These are phyloP conservation scores for Clarireedia paspali DNA, from an alignment of 2,329 filamentous ascomycete species.

Conservation along the genomic window DNA sequence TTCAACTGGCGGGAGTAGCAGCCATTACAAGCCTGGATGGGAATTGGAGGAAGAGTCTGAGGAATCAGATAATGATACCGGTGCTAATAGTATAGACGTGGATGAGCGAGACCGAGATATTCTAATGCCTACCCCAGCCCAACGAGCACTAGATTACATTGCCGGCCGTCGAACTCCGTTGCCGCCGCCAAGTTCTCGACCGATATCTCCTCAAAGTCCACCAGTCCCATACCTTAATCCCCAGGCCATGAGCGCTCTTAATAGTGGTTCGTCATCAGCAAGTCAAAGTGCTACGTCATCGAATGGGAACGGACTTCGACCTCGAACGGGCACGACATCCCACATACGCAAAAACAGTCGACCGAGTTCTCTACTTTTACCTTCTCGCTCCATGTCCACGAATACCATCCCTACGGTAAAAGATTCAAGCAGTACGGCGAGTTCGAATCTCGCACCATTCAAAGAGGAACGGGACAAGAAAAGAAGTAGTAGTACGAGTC, in stretches of 20 bases:
- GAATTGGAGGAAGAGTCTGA: constrained; percentile 31
- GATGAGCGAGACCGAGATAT: constrained; percentile 14
- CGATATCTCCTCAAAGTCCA: constrained; percentile 19
- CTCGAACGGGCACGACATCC: constrained; percentile 20
- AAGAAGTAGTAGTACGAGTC: constrained; percentile 42
- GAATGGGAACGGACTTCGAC: constrained; percentile 14
- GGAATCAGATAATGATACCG: constrained; percentile 31
- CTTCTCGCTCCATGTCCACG: constrained; percentile 24
- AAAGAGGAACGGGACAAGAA: constrained; percentile 35
- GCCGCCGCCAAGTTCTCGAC: constrained; percentile 8
- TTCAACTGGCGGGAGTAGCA: constrained; percentile 4
- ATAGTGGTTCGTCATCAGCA: constrained; percentile 12
- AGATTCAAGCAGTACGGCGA: constrained; percentile 13
- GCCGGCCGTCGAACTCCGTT: constrained; percentile 22
- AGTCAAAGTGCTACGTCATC: constrained; percentile 2
- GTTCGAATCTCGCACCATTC: constrained; percentile 11
- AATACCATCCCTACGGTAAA: constrained; percentile 15
- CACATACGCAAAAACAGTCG: constrained; percentile 14
- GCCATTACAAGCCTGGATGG: constrained; percentile 23
- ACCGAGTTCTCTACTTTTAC: constrained; percentile 23
- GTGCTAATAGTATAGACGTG: constrained; percentile 29
- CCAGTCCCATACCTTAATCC: constrained; percentile 24
- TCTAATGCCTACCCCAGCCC: constrained; percentile 26
- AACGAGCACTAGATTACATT: constrained; percentile 30
- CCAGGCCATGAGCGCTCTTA: constrained; percentile 26